Evolutionary conservation across 805 yeast genomes (phyloP).

Genomic region (Ogataea ramenticola): DNA sequence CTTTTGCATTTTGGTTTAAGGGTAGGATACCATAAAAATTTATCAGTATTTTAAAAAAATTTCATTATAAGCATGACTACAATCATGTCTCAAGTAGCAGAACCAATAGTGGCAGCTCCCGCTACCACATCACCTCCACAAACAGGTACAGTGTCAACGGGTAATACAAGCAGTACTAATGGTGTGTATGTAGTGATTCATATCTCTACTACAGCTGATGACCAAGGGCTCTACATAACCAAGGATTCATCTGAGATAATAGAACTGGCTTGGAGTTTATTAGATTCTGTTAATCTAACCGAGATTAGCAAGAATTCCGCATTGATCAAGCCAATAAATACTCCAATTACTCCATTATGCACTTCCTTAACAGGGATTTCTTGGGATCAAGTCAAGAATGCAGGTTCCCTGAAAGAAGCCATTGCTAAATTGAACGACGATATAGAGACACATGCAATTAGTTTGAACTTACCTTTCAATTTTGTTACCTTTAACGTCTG

Average conservation of each 20-base stretch:
- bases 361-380: conserved; percentile 44
- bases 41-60: no score
- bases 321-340: conserved; percentile 52
- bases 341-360: conserved; percentile 58
- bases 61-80: no score
- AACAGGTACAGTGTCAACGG: neutral
- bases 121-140: neutral
- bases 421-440: conserved; percentile 44
- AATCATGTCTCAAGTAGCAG: neutral
- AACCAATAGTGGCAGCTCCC: neutral
- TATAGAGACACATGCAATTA: conserved; percentile 35
- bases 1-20: no score
- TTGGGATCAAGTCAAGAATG: conserved; percentile 54
- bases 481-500: conserved; percentile 61
- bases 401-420: conserved; percentile 59
- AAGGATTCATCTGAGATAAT: conserved; percentile 64
- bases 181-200: conserved; percentile 31
- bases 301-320: conserved; percentile 35
- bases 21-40: no score
- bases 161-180: no score
- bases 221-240: conserved; percentile 46
- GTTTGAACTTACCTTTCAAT: conserved; percentile 43
- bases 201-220: conserved; percentile 62
- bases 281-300: conserved; percentile 46
- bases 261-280: conserved; percentile 59